These are phyloP conservation scores for Acorus gramineus DNA, from an alignment of 106 monocot species.

Conservation along the genomic window DNA sequence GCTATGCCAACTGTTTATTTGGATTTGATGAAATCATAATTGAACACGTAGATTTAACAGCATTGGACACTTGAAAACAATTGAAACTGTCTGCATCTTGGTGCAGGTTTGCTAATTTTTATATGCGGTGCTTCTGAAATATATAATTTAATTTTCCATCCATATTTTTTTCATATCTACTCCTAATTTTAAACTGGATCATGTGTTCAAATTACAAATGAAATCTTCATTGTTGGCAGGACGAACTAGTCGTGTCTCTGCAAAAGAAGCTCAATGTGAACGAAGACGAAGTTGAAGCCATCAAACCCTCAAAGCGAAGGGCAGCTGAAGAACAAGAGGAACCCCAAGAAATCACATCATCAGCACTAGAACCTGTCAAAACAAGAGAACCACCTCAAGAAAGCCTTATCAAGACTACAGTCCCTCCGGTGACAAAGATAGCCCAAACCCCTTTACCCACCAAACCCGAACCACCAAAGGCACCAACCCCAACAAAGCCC, in stretches of 20 bases:
- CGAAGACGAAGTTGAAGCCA: constrained; percentile 23
- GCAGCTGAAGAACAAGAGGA: constrained; percentile 16
- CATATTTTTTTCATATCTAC: no score
- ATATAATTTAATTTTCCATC: no score
- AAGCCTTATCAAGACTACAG: background rate
- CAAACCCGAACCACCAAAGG: constrained; percentile 41
- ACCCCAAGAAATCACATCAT: constrained; percentile 2
- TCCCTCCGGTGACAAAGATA: constrained; percentile 8
- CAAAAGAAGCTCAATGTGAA: constrained; percentile 25
- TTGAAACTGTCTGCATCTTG: background rate
- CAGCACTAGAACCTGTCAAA: constrained; percentile 4
- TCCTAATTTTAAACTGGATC: background rate
- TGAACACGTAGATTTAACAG: no score
- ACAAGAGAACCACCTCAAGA: no score
- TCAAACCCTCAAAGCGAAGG: constrained; percentile 16
- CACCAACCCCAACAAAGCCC: constrained; percentile 15
- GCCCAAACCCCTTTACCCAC: constrained; percentile 8
- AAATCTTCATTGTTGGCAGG: constrained; percentile 6
- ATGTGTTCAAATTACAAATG: no score
- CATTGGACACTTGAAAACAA: no score
- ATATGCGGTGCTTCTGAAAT: no score
- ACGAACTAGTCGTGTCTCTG: constrained; percentile 16
- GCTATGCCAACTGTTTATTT: no score
- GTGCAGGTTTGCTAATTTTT: background rate
- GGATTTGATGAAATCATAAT: no score